Base-by-base conservation (phyloP, 768 basidiomycete genomes). In the Tylopilus rubrobrunneus region DNA sequence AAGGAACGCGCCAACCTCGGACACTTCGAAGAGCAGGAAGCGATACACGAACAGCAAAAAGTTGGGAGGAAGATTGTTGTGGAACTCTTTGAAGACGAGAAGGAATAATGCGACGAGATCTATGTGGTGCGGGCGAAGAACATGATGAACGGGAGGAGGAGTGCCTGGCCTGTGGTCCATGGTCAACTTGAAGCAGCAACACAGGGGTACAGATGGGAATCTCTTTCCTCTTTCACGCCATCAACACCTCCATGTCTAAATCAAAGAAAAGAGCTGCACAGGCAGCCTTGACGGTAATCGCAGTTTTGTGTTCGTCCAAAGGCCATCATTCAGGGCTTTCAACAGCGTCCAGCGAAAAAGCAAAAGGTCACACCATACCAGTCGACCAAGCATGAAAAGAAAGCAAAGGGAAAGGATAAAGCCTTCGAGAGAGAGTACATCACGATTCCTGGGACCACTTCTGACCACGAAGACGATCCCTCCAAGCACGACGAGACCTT, bases 71-170 rank as follows among this genome's bases (percentile, higher is more conserved):
- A 89, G 75, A 25, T 75, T 75, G 51, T 76, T 77, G 41, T 77
- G 70, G 53, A 76, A 75, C 57, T 86, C 83, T 64, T 81, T 85
- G 67, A 84, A 87, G 5, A 80, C 71, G 12, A 86, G 71, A 54
- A 83, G 73, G 34, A 91, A 73, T 25, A 89, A 72, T 33, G 79
- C 78, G 31, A 92, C 73, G 15, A 92, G 72, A 46, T 79, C 78
- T 48, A 92, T 74, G 65, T 93, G 91, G 61, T 92, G 90, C 1
- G 90, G 88, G 51, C 83, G 77, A 28, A 92, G 76, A 52, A 83
- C 75, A 68, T 89, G 85, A 48, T 83, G 79, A 7, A 79, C 78
- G 1, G 85, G 83, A 8, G 85, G 82, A 50, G 81, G 82, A 21
- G 76, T 73, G 33, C 80, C 79, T 5, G 59, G 62, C 49, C 45